Evolutionary conservation across 352 stramenopile genomes (phyloP), one percentile per base, ranked within the genome.

Genomic region (Phytophthora tentaculata): DNA sequence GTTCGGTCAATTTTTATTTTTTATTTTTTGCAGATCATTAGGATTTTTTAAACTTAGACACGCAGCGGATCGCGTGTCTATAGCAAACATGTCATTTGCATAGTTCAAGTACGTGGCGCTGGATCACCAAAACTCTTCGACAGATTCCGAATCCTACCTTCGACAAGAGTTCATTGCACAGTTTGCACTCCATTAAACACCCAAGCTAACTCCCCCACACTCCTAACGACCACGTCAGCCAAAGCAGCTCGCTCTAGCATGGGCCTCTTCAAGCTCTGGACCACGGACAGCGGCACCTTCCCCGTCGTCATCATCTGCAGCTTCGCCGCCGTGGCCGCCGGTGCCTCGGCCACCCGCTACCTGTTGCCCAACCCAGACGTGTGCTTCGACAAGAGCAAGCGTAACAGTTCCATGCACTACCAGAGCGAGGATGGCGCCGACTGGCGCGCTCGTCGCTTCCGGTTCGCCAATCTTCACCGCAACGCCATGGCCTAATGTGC

Each of bases 401-500:
- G n/a, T n/a, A n/a, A n/a, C n/a, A n/a, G n/a, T n/a, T n/a, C n/a
- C 41, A 56, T 83, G 66, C 66, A 77, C 58, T 74, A 80, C 70
- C 61, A 57, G 50, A 62, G 56, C 39, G 52, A 79, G 5, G 57
- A 70, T n/a, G 75, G 75, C 28, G 53, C 56, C 4, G 70, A 75
- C 32, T 90, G 82, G 63, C 79, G 79, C 45, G 56, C 60, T 56
- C 71, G 65, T 43, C 79, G 79, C 57, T 84, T 87, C 71, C 71
- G 71, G 35, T 77, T 82, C 43, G 76, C 79, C 37, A 84, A 84
- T 67, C 69, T 84, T 50, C 69, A 72, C 52, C 76, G 74, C 67
- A 85, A 88, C 68, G 58, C 77, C 55, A 85, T 88, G n/a, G n/a
- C n/a, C 12, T 84, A 76, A 74, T 85, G 76, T 70, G 54, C 73